Percentiles rank a stretch among this genome's conserved stretches.
These are phyloP conservation scores for Yamadazyma songkhlaensis DNA, from an alignment of 1,139 yeast species.

Conservation along the genomic window DNA sequence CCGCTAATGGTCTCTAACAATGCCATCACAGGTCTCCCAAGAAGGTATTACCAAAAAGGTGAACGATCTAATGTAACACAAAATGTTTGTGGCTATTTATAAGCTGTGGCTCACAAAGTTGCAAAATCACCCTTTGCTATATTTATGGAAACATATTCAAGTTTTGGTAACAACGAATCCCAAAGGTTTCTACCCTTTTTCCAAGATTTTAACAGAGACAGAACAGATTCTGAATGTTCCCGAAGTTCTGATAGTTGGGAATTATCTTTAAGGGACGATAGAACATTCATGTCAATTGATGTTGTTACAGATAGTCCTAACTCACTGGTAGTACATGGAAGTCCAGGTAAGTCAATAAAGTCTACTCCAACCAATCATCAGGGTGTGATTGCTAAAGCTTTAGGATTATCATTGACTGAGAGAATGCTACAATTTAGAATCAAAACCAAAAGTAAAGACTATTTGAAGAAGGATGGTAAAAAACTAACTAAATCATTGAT, in stretches of 20 bases:
- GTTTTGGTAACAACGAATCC: not conserved
- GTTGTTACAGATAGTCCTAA: too few relatives aligned
- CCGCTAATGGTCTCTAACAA: too few relatives aligned
- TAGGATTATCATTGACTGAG: constrained; percentile 8
- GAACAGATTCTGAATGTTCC: too few relatives aligned
- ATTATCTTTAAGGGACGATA: constrained; percentile 4
- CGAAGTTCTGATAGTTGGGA: too few relatives aligned
- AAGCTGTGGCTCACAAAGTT: not conserved
- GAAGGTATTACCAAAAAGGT: too few relatives aligned
- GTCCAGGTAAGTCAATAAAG: too few relatives aligned
- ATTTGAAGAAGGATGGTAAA: constrained; percentile 1
- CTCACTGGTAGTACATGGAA: too few relatives aligned
- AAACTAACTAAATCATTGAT: constrained; percentile 1
- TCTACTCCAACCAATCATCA: constrained; percentile 5
- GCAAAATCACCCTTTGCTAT: constrained; percentile 1
- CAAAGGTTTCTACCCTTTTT: not conserved
- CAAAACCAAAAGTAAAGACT: not conserved
- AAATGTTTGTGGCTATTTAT: too few relatives aligned
- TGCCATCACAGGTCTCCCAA: too few relatives aligned
- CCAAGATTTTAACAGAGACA: not conserved
- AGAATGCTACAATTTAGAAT: constrained; percentile 7
- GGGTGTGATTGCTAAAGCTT: constrained; percentile 10
- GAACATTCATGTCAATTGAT: constrained; percentile 1
- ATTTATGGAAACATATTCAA: not conserved
- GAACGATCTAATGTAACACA: too few relatives aligned